These are phyloP conservation scores for Anastatica hierochuntica DNA, from an alignment of 345 rosid species.

Conservation along the genomic window DNA sequence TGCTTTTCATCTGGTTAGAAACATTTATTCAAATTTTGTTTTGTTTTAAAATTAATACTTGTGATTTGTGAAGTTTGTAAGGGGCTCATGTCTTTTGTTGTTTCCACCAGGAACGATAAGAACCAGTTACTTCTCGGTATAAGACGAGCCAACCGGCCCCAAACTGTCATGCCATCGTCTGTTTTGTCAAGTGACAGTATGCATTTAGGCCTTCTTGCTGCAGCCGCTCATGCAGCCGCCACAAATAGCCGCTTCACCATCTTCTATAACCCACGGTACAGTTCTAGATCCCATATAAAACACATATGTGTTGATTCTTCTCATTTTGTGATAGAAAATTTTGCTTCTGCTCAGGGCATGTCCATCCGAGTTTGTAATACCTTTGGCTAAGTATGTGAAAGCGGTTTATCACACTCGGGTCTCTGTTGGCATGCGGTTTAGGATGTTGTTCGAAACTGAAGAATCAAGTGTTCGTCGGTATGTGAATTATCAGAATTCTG, in stretches of 20 bases:
- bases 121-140: conserved; percentile 77
- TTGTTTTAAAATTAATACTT: too few relatives aligned
- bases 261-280: conserved; percentile 85
- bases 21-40: neutral
- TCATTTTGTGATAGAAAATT: too few relatives aligned
- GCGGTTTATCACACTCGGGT: conserved; percentile 68
- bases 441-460: conserved; percentile 98
- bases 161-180: conserved; percentile 78
- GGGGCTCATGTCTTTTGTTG: neutral
- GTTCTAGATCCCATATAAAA: too few relatives aligned
- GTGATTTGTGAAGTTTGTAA: too few relatives aligned
- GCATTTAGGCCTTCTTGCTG: conserved; percentile 96
- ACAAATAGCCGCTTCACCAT: conserved; percentile 86
- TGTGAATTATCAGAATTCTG: too few relatives aligned
- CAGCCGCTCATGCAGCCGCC: conserved; percentile 98
- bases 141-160: conserved; percentile 74
- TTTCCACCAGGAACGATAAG: conserved; percentile 69
- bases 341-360: too few relatives aligned
- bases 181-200: conserved; percentile 94
- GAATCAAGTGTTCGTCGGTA: conserved; percentile 76
- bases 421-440: conserved; percentile 84
- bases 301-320: too few relatives aligned
- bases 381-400: conserved; percentile 85
- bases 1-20: conserved; percentile 65
- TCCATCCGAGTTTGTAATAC: conserved; percentile 92